phyloP scores from a whole-genome alignment of 1,139 yeast species.

The Lodderomyces theae region DNA sequence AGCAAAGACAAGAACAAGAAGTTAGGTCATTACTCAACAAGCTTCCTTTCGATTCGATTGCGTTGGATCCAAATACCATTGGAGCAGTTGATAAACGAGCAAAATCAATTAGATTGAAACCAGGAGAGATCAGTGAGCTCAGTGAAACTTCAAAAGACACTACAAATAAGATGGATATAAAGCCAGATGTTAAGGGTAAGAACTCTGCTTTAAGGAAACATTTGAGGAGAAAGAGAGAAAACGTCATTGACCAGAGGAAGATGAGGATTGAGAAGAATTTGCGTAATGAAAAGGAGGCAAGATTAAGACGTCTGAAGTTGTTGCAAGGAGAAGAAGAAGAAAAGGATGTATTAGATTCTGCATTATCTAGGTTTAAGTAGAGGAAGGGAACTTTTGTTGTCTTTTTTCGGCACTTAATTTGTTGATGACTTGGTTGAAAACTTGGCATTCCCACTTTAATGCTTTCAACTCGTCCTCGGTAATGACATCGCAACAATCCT shows the following conservation, averaged over 20 bases:
- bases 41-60: conserved; percentile 86
- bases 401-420: neutral
- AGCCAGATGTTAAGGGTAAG: conserved; percentile 70
- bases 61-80: conserved; percentile 83
- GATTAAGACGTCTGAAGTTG: conserved; percentile 52
- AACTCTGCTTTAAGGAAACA: conserved; percentile 81
- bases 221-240: conserved; percentile 79
- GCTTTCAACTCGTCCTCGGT: conserved; percentile 18
- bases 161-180: conserved; percentile 35
- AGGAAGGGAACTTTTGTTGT: neutral
- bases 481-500: conserved; percentile 1
- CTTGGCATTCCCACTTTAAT: conserved; percentile 24
- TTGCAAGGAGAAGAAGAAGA: conserved; percentile 54
- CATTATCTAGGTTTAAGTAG: conserved; percentile 55
- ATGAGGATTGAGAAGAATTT: conserved; percentile 77
- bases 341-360: conserved; percentile 52
- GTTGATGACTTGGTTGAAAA: conserved; percentile 17
- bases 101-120: conserved; percentile 57
- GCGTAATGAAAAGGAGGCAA: conserved; percentile 68
- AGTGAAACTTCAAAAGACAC: conserved; percentile 23
- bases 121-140: conserved; percentile 54
- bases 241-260: conserved; percentile 86
- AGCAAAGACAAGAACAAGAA: conserved; percentile 92
- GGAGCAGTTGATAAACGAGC: conserved; percentile 82
- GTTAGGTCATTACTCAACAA: conserved; percentile 84